phyloP scores from a whole-genome alignment of 2,329 filamentous ascomycete genomes.

The Xylariaceae sp. region DNA sequence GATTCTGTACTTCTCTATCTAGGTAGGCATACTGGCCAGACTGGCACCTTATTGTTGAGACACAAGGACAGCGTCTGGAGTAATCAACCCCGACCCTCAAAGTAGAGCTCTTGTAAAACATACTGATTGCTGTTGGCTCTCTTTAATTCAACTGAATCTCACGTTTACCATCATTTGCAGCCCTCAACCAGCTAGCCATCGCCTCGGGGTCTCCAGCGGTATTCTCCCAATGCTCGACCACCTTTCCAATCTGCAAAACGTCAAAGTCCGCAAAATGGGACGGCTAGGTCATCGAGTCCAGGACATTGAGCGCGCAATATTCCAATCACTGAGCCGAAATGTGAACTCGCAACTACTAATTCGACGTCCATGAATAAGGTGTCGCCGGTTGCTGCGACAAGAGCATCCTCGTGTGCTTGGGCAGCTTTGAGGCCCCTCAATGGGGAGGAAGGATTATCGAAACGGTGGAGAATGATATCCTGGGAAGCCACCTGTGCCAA shows the following conservation, averaged over 20 bases:
- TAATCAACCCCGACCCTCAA: too few species aligned
- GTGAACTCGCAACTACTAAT: background rate
- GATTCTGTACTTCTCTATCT: too few species aligned
- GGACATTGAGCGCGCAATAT: conserved; percentile 1
- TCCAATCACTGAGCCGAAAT: background rate
- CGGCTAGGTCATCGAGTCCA: background rate
- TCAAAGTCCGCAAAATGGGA: conserved; percentile 4
- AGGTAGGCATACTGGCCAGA: too few species aligned
- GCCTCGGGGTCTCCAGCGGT: background rate
- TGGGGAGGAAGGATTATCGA: background rate
- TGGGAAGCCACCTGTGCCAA: background rate
- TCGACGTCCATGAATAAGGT: background rate
- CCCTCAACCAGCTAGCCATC: background rate
- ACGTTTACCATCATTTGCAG: too few species aligned
- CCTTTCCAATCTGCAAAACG: conserved; percentile 1
- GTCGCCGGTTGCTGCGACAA: background rate
- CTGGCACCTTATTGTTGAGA: too few species aligned
- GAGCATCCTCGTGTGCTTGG: background rate
- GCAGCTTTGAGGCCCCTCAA: background rate
- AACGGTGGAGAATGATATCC: background rate
- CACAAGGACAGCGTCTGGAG: too few species aligned
- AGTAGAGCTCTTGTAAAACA: too few species aligned
- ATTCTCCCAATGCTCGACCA: conserved; percentile 7
- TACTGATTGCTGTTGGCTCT: too few species aligned
- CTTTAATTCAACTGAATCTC: too few species aligned